phyloP scores from a whole-genome alignment of 1,284 basidiomycete species.

The Ceratorhiza oryzae-sativae region DNA sequence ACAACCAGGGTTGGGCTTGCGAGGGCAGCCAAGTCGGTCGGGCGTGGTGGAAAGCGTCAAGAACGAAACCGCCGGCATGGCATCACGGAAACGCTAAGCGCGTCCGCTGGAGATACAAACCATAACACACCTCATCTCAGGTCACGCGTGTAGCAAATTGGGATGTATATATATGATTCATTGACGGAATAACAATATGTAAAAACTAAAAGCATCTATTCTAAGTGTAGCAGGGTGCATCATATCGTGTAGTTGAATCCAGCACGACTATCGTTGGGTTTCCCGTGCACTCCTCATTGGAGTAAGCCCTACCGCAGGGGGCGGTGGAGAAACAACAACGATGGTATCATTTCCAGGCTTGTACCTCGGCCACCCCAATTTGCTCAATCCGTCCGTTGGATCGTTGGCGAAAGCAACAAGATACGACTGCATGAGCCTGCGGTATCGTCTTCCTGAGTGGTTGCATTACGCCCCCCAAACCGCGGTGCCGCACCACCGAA shows the following conservation, averaged over 20 bases:
- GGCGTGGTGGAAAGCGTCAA: constrained; percentile 8
- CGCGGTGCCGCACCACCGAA: background rate
- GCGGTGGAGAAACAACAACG: background rate
- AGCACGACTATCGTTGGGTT: background rate
- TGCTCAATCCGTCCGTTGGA: background rate
- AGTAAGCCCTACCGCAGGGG: background rate
- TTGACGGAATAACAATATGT: background rate
- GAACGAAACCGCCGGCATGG: constrained; percentile 31
- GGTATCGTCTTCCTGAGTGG: background rate
- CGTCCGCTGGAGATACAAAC: background rate
- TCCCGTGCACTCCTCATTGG: background rate
- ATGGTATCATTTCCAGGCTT: constrained; percentile 25
- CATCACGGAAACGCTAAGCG: constrained; percentile 25
- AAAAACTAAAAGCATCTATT: background rate
- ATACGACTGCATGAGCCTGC: background rate
- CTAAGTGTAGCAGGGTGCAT: background rate
- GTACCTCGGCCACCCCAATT: constrained; percentile 9
- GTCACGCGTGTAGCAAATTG: background rate
- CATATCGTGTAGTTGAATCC: constrained; percentile 10
- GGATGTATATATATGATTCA: background rate
- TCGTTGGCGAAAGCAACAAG: constrained; percentile 7
- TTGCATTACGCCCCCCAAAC: constrained; percentile 14
- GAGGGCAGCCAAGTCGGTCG: constrained; percentile 6
- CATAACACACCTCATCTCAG: constrained; percentile 7
- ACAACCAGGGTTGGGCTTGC: background rate